phyloP scores from a whole-genome alignment of 257 asterid genomes.

The Nicotiana sylvestris region DNA sequence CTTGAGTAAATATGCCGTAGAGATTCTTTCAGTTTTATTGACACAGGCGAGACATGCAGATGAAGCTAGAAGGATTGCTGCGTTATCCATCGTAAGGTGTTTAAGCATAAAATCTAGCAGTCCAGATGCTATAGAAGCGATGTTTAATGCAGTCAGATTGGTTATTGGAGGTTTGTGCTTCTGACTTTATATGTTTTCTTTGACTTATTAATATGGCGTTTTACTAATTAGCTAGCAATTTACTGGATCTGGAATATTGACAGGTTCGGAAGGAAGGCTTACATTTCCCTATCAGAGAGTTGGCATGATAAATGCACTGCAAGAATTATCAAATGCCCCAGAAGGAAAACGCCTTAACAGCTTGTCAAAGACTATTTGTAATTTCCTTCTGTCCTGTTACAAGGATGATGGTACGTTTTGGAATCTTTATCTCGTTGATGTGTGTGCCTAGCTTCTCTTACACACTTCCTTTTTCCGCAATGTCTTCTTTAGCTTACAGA shows the following conservation, averaged over 20 bases:
- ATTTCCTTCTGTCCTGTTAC: constrained; percentile 70
- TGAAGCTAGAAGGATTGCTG: constrained; percentile 78
- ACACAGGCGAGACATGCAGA: constrained; percentile 89
- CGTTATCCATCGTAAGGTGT: constrained; percentile 67
- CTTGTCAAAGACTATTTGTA: constrained; percentile 67
- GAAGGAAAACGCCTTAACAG: constrained; percentile 83
- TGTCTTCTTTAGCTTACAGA: neutral
- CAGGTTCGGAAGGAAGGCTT: constrained; percentile 99
- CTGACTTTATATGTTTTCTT: constrained; percentile 3
- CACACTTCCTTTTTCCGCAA: neutral
- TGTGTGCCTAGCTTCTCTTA: neutral
- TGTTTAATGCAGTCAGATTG: constrained; percentile 68
- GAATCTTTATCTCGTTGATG: constrained; percentile 17
- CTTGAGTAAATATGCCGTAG: constrained; percentile 82
- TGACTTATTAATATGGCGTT: neutral
- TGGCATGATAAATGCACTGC: constrained; percentile 77
- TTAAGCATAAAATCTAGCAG: constrained; percentile 91
- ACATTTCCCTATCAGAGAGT: constrained; percentile 95
- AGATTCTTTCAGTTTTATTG: constrained; percentile 69
- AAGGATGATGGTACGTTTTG: constrained; percentile 82
- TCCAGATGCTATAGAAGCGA: constrained; percentile 89
- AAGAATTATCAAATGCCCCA: constrained; percentile 77
- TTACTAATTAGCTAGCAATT: constrained; percentile 5
- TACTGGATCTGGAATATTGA: constrained; percentile 23
- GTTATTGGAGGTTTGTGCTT: constrained; percentile 71